Base-by-base conservation (phyloP, 345 rosid genomes). In the Eucalyptus melliodora region DNA sequence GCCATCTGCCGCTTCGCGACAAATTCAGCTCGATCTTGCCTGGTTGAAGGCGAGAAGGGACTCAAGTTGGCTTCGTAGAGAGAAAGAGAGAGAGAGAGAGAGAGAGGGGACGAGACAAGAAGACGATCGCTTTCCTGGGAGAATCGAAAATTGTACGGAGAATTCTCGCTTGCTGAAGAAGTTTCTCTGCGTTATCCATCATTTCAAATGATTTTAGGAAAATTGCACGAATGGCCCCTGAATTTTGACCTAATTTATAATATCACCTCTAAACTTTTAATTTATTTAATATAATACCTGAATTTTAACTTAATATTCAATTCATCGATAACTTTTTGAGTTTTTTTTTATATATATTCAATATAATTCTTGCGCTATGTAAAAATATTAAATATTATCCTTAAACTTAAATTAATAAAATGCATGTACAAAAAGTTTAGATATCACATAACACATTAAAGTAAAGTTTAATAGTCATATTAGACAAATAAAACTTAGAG, bases 1-100 rank as follows among this genome's bases (percentile, higher is more conserved):
- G 96, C 95, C 95, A 96, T 96, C 88, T 49, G 89, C 49, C 31
- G 21, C 47, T 13, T 53, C 44, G 11, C 81, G 24, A 40, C 8
- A 3, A 69, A 16, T 69, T 17, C 83, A 12, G 47, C 27, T 77
- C 47, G 83, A 21, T 40, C 27, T 37, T 11, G 45, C 82, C 26
- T 0, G 26, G 42, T 37, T 37, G 82, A 72, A 37, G 47, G 24
- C 83, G 27, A 37, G 83, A 77, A 21, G 82, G 45, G 24, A 72
- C 40, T 34, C 8, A 0, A 30, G 17, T 67, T 42, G 44, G 40
- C 44, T 6, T 2, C 44, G 69, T 1, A 30, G 5, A 30, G 69
- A 13, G n/a, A 23, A 6, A 55, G 60, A 55, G 65, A 51, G 65
- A 26, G n/a, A 26, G 65, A 11, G 62, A 26, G 65, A 59, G 60